A percentile compares a stretch with the other conserved stretches of the same genome.
phyloP scores from a whole-genome alignment of 208 protist genomes.

The Novymonas esmeraldas region DNA sequence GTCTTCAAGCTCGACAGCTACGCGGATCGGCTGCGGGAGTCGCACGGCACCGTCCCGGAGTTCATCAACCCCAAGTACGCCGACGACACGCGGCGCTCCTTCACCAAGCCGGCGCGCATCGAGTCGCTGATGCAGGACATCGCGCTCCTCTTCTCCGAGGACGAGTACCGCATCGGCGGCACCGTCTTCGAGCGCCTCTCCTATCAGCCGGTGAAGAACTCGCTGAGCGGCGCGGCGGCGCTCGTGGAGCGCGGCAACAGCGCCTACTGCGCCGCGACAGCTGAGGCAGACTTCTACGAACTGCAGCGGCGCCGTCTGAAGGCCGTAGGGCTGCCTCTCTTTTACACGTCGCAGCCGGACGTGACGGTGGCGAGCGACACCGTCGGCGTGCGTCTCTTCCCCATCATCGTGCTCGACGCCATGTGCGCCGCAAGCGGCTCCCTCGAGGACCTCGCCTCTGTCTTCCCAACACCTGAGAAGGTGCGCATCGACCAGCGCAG shows the following conservation, averaged over 20 bases:
- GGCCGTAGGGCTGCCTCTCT: constrained; percentile 51
- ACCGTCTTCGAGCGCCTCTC: constrained; percentile 73
- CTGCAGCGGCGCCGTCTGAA: constrained; percentile 59
- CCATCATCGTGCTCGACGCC: constrained; percentile 50
- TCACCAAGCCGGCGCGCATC: constrained; percentile 83
- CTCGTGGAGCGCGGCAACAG: constrained; percentile 48
- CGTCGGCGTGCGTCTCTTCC: constrained; percentile 39
- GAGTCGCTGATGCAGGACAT: constrained; percentile 94
- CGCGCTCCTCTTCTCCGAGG: constrained; percentile 60
- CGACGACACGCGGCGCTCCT: constrained; percentile 51
- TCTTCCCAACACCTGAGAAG: constrained; percentile 60
- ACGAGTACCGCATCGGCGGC: constrained; percentile 63
- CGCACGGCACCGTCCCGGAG: constrained; percentile 85
- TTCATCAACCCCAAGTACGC: constrained; percentile 96
- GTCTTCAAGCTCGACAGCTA: constrained; percentile 78
- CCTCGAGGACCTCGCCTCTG: constrained; percentile 31
- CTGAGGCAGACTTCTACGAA: constrained; percentile 77
- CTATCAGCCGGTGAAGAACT: constrained; percentile 92
- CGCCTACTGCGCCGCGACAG: constrained; percentile 70
- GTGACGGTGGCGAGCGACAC: constrained; percentile 20
- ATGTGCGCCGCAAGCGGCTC: constrained; percentile 15
- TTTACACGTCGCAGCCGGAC: constrained; percentile 24
- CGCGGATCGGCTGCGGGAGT: constrained; percentile 45
- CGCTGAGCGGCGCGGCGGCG: constrained; percentile 46
- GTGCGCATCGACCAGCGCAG: constrained; percentile 63